A percentile compares a stretch with the other conserved stretches of the same genome.
phyloP scores from a whole-genome alignment of 2,329 filamentous ascomycete species.

The Dothidotthia symphoricarpi region DNA sequence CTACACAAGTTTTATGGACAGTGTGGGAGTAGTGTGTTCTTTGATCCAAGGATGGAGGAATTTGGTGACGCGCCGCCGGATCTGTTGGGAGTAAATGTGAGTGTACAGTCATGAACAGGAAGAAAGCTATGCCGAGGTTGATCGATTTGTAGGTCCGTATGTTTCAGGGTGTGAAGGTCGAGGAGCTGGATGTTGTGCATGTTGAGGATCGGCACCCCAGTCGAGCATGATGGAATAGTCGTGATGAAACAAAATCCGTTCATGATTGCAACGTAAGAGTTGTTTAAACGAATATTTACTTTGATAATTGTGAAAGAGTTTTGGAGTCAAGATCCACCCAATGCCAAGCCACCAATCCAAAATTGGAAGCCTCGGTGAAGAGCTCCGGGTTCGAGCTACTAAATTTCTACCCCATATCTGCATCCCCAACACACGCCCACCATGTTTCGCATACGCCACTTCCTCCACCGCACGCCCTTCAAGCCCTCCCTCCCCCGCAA shows the following conservation, averaged over 20 bases:
- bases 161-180: constrained; percentile 29
- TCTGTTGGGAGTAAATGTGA: constrained; percentile 30
- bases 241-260: too few species aligned
- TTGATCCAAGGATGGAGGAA: constrained; percentile 26
- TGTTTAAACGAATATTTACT: too few species aligned
- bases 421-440: constrained; percentile 6
- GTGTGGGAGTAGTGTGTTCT: constrained; percentile 32
- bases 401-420: constrained; percentile 2
- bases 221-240: too few species aligned
- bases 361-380: constrained; percentile 22
- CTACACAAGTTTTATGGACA: constrained; percentile 29
- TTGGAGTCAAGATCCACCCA: too few species aligned
- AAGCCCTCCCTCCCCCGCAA: constrained; percentile 1
- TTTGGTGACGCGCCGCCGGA: constrained; percentile 19
- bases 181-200: constrained; percentile 22
- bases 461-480: constrained; percentile 11
- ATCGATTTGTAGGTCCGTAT: constrained; percentile 20
- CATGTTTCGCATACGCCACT: constrained; percentile 23
- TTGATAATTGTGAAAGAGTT: too few species aligned
- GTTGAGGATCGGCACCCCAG: constrained; percentile 21
- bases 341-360: constrained; percentile 21
- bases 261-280: too few species aligned
- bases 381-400: constrained; percentile 1
- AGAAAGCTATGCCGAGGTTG: not conserved
- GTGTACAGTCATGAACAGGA: constrained; percentile 1